Conservation (phyloP, 2,329 filamentous ascomycete genomes). For the Xylaria sp. region DNA sequence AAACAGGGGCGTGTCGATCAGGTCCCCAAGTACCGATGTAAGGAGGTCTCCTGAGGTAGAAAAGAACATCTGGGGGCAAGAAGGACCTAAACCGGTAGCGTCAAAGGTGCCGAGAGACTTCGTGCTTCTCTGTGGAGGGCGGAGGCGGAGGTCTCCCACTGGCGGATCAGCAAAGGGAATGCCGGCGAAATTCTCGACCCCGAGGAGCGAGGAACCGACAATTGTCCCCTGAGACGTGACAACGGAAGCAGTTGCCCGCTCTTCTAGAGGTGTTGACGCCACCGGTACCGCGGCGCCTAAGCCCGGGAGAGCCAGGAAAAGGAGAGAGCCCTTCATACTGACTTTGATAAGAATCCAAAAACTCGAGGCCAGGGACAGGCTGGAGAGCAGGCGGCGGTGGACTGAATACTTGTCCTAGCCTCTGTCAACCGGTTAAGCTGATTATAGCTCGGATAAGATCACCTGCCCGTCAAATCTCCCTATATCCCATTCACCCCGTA, state of each 20-base stretch:
- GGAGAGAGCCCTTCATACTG: constrained; percentile 34
- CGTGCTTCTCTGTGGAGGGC: constrained; percentile 72
- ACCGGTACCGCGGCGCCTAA: constrained; percentile 41
- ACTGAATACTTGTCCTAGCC: constrained; percentile 9
- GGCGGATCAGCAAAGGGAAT: constrained; percentile 82
- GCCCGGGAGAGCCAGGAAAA: constrained; percentile 33
- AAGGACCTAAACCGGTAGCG: constrained; percentile 66
- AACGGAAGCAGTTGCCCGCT: constrained; percentile 45
- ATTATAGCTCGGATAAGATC: background rate
- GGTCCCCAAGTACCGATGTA: constrained; percentile 57
- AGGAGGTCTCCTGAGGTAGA: constrained; percentile 56
- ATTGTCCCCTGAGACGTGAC: constrained; percentile 46
- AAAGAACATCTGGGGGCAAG: constrained; percentile 79
- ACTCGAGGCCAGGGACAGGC: background rate
- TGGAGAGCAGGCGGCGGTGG: background rate
- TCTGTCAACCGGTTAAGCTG: constrained; percentile 18
- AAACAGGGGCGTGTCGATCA: constrained; percentile 68
- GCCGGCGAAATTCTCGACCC: constrained; percentile 75
- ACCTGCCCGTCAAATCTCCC: constrained; percentile 7
- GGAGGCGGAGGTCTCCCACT: constrained; percentile 72
- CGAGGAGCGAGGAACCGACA: constrained; percentile 43
- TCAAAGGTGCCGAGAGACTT: constrained; percentile 67
- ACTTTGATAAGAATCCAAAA: background rate
- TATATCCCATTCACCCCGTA: constrained; percentile 2
- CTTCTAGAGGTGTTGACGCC: constrained; percentile 39